Conservation (phyloP, 257 asterid species). For the Solanum rostratum region DNA sequence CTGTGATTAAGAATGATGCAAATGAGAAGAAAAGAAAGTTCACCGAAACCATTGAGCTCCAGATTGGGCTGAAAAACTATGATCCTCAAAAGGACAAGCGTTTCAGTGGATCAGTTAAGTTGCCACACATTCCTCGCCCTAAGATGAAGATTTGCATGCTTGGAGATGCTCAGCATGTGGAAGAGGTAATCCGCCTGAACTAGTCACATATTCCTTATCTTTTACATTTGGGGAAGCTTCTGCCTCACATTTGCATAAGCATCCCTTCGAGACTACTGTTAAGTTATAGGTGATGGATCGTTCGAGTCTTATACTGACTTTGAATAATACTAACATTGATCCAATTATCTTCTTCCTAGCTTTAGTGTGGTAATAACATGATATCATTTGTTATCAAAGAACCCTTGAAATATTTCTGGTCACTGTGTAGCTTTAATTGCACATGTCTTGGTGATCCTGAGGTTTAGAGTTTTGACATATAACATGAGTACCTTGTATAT, state of each 20-base stretch:
- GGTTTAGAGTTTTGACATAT: neutral
- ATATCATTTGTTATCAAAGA: neutral
- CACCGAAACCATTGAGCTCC: neutral
- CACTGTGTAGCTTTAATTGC: neutral
- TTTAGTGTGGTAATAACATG: neutral
- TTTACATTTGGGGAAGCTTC: neutral
- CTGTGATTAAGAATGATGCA: neutral
- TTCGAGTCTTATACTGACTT: neutral
- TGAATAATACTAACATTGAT: neutral
- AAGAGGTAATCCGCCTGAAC: neutral
- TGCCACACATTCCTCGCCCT: slow-evolving; percentile 3
- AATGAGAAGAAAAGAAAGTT: neutral
- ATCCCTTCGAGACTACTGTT: neutral
- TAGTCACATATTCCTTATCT: neutral
- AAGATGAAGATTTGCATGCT: slow-evolving; percentile 2
- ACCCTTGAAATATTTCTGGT: neutral
- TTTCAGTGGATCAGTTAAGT: slow-evolving; percentile 1
- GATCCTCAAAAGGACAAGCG: slow-evolving; percentile 2
- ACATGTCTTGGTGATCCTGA: too few species aligned
- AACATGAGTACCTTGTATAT: neutral
- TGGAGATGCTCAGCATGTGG: neutral
- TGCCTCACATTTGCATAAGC: neutral
- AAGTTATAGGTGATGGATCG: neutral
- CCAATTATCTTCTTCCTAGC: neutral
- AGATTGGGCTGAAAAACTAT: slow-evolving; percentile 1